Conservation (phyloP, 495 filamentous ascomycete genomes). For the Trichoderma gamsii region DNA sequence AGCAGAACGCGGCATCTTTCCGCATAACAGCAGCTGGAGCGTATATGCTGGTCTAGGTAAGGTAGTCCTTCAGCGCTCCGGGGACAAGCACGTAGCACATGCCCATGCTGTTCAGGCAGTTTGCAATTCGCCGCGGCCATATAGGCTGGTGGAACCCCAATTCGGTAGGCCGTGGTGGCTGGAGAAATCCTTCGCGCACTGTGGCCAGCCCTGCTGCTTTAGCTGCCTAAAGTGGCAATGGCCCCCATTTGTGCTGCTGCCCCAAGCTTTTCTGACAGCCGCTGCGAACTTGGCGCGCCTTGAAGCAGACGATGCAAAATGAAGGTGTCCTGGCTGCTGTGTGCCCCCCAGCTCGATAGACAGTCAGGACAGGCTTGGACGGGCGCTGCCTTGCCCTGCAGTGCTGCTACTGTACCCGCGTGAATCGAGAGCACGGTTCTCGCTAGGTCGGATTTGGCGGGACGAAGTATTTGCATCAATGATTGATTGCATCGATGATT, state of each 20-base stretch:
- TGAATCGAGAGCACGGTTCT: not conserved
- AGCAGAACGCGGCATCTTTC: not conserved
- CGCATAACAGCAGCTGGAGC: not conserved
- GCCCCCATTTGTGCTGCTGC: constrained; percentile 2
- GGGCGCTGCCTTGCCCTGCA: too few species aligned
- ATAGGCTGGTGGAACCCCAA: not conserved
- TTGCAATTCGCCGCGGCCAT: not conserved
- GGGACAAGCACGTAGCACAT: too few species aligned
- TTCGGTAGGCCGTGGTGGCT: not conserved
- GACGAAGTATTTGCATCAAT: not conserved
- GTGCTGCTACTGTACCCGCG: not conserved
- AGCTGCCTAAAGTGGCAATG: constrained; percentile 12
- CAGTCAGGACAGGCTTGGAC: too few species aligned
- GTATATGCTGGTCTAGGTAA: not conserved
- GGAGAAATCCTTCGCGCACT: constrained; percentile 6
- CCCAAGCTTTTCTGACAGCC: constrained; percentile 11
- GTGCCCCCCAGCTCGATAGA: too few species aligned
- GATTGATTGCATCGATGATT: not conserved
- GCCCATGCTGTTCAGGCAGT: too few species aligned
- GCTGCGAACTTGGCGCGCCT: not conserved
- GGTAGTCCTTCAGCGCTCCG: not conserved
- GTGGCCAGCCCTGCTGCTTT: constrained; percentile 4
- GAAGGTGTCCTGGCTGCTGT: not conserved
- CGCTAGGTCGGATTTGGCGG: not conserved
- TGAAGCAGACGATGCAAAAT: not conserved